phyloP scores from a whole-genome alignment of 805 yeast genomes.

The Kodamaea leandrae region DNA sequence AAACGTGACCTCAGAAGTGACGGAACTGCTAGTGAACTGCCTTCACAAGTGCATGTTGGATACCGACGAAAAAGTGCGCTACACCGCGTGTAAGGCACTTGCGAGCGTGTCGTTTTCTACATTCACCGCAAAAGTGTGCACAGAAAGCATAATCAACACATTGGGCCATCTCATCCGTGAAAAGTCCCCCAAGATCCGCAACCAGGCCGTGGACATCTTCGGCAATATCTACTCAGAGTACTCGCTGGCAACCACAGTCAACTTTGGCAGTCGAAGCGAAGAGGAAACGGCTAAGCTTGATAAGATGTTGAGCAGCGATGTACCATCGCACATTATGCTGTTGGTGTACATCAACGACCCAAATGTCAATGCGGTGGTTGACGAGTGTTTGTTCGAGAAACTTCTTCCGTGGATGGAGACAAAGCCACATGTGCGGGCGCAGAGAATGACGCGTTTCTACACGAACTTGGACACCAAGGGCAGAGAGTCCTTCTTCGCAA shows the following conservation, averaged over 20 bases:
- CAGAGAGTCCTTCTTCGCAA: slow-evolving; percentile 62
- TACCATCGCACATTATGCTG: slow-evolving; percentile 66
- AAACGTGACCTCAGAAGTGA: slow-evolving; percentile 48
- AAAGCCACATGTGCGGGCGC: slow-evolving; percentile 46
- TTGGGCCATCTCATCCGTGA: slow-evolving; percentile 70
- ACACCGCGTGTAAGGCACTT: slow-evolving; percentile 54
- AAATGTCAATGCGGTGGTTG: slow-evolving; percentile 64
- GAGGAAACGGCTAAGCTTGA: slow-evolving; percentile 27
- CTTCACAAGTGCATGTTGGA: slow-evolving; percentile 70
- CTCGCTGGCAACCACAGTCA: slow-evolving; percentile 13
- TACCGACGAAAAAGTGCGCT: slow-evolving; percentile 69
- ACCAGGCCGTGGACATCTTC: slow-evolving; percentile 51
- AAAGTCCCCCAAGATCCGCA: slow-evolving; percentile 62
- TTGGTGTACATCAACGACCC: slow-evolving; percentile 73
- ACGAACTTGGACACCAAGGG: slow-evolving; percentile 54
- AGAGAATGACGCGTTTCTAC: slow-evolving; percentile 51
- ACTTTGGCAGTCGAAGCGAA: slow-evolving; percentile 29
- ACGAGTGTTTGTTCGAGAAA: slow-evolving; percentile 55
- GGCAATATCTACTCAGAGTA: slow-evolving; percentile 56
- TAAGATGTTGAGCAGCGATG: slow-evolving; percentile 36
- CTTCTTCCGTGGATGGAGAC: slow-evolving; percentile 53
- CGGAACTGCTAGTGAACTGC: slow-evolving; percentile 42
- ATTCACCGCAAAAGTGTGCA: slow-evolving; percentile 49
- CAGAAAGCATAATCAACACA: slow-evolving; percentile 47
- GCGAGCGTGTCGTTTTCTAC: slow-evolving; percentile 44